Evolutionary conservation across 1,284 basidiomycete species (phyloP).

Genomic region (Porogramme epimiltina): DNA sequence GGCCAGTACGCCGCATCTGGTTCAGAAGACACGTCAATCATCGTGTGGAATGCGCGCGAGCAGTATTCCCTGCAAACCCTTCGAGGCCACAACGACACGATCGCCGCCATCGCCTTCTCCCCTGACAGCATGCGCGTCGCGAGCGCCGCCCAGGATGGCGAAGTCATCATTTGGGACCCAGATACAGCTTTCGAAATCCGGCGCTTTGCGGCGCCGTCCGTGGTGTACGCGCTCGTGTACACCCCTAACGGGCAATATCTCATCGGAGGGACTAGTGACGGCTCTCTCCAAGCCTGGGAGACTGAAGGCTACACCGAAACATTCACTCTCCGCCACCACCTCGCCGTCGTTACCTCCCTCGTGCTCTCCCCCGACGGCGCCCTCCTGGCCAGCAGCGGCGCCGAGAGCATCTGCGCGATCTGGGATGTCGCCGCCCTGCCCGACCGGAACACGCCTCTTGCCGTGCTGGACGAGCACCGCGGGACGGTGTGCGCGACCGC

Average conservation of each 20-base stretch:
- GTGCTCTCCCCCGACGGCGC: conserved; percentile 24
- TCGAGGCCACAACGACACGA: not conserved
- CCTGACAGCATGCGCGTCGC: conserved; percentile 8
- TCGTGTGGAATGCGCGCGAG: conserved; percentile 18
- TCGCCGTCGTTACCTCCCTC: conserved; percentile 22
- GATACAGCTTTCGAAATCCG: not conserved
- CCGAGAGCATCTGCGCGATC: conserved; percentile 18
- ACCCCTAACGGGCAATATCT: conserved; percentile 27
- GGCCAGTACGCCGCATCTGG: conserved; percentile 26
- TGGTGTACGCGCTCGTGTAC: conserved; percentile 21
- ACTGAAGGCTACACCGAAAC: conserved; percentile 10
- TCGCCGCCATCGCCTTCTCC: conserved; percentile 6
- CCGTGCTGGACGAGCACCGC: conserved; percentile 14
- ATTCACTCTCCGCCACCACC: not conserved
- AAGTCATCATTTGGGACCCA: conserved; percentile 22
- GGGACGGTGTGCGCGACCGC: conserved; percentile 22
- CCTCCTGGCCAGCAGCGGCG: conserved; percentile 20
- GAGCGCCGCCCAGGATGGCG: conserved; percentile 22
- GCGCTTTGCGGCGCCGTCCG: conserved; percentile 5
- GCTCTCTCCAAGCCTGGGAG: conserved; percentile 26
- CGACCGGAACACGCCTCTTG: not conserved
- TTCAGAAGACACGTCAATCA: conserved; percentile 18
- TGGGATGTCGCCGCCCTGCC: conserved; percentile 21
- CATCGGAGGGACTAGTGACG: conserved; percentile 24
- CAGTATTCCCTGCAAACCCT: not conserved